phyloP scores from a whole-genome alignment of 2,329 filamentous ascomycete species.

The Hypoxylon sp. region DNA sequence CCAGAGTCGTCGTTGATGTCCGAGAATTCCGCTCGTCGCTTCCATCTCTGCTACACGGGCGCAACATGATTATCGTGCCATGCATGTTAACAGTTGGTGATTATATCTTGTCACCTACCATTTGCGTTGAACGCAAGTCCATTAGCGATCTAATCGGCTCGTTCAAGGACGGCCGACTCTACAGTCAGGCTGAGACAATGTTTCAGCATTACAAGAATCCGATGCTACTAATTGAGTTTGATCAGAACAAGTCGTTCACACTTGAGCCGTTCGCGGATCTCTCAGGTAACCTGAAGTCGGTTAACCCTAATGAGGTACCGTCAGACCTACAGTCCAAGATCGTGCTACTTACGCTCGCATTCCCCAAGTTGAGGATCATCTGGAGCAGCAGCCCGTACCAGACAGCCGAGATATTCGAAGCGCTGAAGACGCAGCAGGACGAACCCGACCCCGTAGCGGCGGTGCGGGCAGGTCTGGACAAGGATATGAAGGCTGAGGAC shows the following conservation, averaged over 20 bases:
- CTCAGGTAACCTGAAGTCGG: conserved; percentile 72
- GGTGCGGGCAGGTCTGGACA: conserved; percentile 84
- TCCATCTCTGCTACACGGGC: conserved; percentile 90
- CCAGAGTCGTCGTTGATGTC: conserved; percentile 93
- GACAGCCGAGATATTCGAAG: conserved; percentile 96
- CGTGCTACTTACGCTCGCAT: conserved; percentile 91
- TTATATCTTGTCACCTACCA: conserved; percentile 91
- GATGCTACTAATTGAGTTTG: conserved; percentile 97
- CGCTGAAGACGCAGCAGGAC: conserved; percentile 88
- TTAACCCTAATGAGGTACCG: conserved; percentile 70
- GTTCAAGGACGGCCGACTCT: conserved; percentile 91
- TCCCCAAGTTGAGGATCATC: conserved; percentile 89
- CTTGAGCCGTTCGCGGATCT: conserved; percentile 84
- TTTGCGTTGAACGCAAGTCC: conserved; percentile 95
- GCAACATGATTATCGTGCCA: conserved; percentile 88
- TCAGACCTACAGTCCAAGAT: conserved; percentile 92
- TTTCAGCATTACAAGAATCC: conserved; percentile 90
- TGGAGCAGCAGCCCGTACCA: conserved; percentile 96
- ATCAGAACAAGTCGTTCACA: conserved; percentile 97
- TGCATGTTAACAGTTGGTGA: conserved; percentile 98
- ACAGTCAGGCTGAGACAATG: conserved; percentile 94
- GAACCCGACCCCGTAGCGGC: conserved; percentile 93
- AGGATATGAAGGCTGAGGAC: conserved; percentile 72
- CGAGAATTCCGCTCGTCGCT: conserved; percentile 95
- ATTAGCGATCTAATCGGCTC: conserved; percentile 92